These are phyloP conservation scores for Neopestalotiopsis sp. DNA, from an alignment of 2,329 filamentous ascomycete genomes.

Conservation along the genomic window DNA sequence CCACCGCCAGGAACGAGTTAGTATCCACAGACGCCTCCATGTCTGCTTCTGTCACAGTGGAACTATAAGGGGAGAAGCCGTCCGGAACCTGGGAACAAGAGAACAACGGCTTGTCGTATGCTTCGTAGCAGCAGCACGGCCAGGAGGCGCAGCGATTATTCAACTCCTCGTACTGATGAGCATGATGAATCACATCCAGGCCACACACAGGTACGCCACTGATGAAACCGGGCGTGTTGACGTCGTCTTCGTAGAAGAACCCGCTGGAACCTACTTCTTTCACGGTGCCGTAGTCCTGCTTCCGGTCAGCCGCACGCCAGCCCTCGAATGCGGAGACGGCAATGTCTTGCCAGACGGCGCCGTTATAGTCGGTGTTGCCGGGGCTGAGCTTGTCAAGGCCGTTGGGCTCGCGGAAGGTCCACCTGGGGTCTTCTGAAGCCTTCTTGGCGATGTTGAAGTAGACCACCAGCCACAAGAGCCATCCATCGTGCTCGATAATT, in stretches of 20 bases:
- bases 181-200: background rate
- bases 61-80: background rate
- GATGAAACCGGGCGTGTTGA: background rate
- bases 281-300: background rate
- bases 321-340: background rate
- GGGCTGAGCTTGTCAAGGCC: background rate
- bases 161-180: background rate
- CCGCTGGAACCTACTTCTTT: background rate
- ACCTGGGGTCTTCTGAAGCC: background rate
- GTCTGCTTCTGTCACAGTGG: background rate
- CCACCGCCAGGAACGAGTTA: too few species aligned
- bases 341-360: conserved; percentile 3
- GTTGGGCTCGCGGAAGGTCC: background rate
- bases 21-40: background rate
- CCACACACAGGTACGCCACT: background rate
- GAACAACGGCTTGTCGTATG: background rate
- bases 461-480: background rate
- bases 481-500: background rate
- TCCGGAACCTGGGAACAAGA: background rate
- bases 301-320: background rate
- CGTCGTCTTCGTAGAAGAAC: background rate
- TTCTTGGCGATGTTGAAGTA: background rate
- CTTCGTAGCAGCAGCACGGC: background rate
- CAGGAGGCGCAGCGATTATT: background rate
- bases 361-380: background rate